A percentile compares a stretch with the other conserved stretches of the same genome.
Evolutionary conservation across 768 basidiomycete genomes (phyloP).

Genomic region (Psilocybe sp.): DNA sequence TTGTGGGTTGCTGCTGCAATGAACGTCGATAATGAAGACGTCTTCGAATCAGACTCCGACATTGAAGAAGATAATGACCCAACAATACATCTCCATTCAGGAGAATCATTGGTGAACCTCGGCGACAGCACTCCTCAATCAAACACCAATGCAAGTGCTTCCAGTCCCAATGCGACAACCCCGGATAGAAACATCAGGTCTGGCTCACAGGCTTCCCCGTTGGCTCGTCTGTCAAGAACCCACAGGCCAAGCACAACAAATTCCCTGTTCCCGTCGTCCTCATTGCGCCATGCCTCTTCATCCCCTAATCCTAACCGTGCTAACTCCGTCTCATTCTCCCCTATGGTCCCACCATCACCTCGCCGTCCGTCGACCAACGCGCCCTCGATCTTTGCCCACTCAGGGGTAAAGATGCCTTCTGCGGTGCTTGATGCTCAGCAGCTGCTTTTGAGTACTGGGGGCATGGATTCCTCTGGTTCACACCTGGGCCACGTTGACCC

Average conservation of each 20-base stretch:
- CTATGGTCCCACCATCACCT: conserved; percentile 32
- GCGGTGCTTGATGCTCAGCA: conserved; percentile 75
- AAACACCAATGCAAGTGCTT: too few relatives aligned
- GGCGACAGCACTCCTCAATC: neutral
- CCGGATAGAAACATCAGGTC: neutral
- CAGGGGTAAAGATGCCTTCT: conserved; percentile 76
- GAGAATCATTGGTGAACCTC: conserved; percentile 1
- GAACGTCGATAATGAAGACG: conserved; percentile 89
- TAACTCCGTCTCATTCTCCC: conserved; percentile 31
- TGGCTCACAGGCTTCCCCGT: conserved; percentile 17
- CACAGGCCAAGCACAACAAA: conserved; percentile 28
- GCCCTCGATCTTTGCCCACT: conserved; percentile 80
- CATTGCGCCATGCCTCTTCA: conserved; percentile 23
- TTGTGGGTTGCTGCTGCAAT: conserved; percentile 97
- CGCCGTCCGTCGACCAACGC: conserved; percentile 57
- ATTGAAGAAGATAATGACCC: conserved; percentile 30
- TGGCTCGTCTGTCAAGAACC: conserved; percentile 19
- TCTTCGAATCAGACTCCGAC: conserved; percentile 60
- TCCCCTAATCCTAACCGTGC: conserved; percentile 25
- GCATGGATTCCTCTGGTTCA: conserved; percentile 26
- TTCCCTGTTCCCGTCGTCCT: conserved; percentile 28
- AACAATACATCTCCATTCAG: conserved; percentile 16
- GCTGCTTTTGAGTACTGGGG: conserved; percentile 40
- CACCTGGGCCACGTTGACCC: conserved; percentile 25
- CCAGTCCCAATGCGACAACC: too few relatives aligned